Base-by-base conservation (phyloP, 306 rosid species). In the Sesbania bispinosa region DNA sequence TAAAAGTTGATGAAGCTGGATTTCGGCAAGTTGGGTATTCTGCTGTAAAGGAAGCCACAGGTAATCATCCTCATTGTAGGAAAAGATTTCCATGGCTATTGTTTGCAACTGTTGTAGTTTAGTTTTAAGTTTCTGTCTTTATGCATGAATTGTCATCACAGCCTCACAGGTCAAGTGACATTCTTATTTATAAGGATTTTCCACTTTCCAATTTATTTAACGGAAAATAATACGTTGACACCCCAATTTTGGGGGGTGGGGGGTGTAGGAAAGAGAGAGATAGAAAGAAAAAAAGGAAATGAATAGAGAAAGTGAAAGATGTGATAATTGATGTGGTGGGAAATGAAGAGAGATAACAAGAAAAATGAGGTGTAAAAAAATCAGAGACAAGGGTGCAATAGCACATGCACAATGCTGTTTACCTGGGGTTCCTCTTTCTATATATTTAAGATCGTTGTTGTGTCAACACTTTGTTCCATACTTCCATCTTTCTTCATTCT, bases 31-130 rank as follows among this genome's bases (percentile, higher is more conserved):
- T 82, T 80, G 96, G 91, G 38, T 88, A 82, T 85, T 79, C 83
- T 72, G 91, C 96, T 72, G 82, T 89, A 67, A 82, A 77, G 82
- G 90, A 89, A 67, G 87, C 86, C 43, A 77, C 87, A 26, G 98
- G 98, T 89, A 77, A 70, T 66, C 27, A 73, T 71, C 46, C 20
- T 82, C 67, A 55, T 19, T 52, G 20, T 10, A 2, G n/a, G 45
- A 29, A 51, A 14, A 29, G 42, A 55, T 69, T 20, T 1, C 15
- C 43, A 21, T 13, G 15, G 38, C 66, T 36, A 24, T 30, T 41
- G 80, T 67, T 78, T 47, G 71, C 61, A 48, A 29, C 52, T 59
- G 3, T 51, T 26, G 30, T 61, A 24, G 20, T 69, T 52, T 58
- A 27, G 36, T 53, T 67, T 23, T 33, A n/a, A 11, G 75, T 19